Evolutionary conservation across 108 stramenopile genomes (phyloP).

Genomic region (Halocafeteria seosinensis): DNA sequence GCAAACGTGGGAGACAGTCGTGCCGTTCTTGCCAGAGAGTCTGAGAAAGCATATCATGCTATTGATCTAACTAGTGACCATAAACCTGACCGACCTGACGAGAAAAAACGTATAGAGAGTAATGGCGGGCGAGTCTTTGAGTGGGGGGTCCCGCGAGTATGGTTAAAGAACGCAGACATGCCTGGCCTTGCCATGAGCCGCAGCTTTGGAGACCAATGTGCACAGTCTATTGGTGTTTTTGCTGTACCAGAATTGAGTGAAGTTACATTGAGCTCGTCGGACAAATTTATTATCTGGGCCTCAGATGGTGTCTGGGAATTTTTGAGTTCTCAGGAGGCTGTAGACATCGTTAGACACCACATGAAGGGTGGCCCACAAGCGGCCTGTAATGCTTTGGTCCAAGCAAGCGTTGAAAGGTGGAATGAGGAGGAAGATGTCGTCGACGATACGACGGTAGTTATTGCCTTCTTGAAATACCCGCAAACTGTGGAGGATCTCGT

Average conservation of each 20-base stretch:
- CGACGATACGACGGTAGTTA: conserved; percentile 9
- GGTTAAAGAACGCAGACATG: conserved; percentile 8
- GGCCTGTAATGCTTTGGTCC: not conserved
- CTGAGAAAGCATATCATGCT: too few relatives aligned
- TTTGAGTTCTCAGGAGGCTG: conserved; percentile 25
- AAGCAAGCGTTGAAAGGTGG: conserved; percentile 1
- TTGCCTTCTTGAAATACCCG: conserved; percentile 4
- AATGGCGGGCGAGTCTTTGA: conserved; percentile 28
- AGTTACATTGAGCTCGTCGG: conserved; percentile 14
- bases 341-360: conserved; percentile 7
- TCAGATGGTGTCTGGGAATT: conserved; percentile 37
- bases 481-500: too few relatives aligned
- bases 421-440: conserved; percentile 10
- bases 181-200: conserved; percentile 63
- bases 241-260: conserved; percentile 58
- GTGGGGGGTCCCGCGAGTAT: conserved; percentile 23
- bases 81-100: conserved; percentile 22
- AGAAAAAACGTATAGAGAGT: conserved; percentile 22
- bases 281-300: conserved; percentile 34
- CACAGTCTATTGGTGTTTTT: conserved; percentile 65
- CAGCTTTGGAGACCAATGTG: conserved; percentile 82
- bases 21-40: conserved; percentile 51
- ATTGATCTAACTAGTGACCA: conserved; percentile 32
- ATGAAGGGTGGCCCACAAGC: conserved; percentile 1
- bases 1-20: conserved; percentile 88